Evolutionary conservation across 1,284 basidiomycete genomes (phyloP), one percentile per base, ranked within the genome.

Genomic region (Ceratobasidium sp.): DNA sequence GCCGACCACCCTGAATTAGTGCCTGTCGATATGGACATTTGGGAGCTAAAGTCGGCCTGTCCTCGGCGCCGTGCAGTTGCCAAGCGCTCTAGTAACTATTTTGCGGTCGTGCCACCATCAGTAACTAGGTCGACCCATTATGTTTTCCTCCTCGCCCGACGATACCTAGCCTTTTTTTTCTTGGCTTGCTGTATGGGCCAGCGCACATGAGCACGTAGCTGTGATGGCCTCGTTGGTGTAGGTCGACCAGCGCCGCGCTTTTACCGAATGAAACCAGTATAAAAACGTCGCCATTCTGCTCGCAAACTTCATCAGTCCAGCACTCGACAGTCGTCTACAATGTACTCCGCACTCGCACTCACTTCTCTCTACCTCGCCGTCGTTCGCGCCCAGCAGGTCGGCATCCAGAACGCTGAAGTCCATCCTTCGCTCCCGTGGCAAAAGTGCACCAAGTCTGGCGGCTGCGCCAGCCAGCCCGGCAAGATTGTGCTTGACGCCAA

Each of bases 401-500:
- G 65, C 22, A 69, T 53, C 22, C 29, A 27, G 34, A 69, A 37
- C 22, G 51, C 65, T 46, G 65, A 69, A 29, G 53, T 58, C 39
- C 65, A 69, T 31, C 65, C 65, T 8, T 41, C 65, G 22, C 48
- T 69, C 31, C 49, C 65, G 3, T 69, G 65, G 65, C 53, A 54
- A 54, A 69, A 69, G 65, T 69, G 65, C 46, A 66, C 64, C 64
- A n/a, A n/a, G n/a, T n/a, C n/a, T n/a, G n/a, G n/a, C n/a, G n/a
- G n/a, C n/a, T n/a, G n/a, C n/a, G n/a, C n/a, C n/a, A n/a, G n/a
- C n/a, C n/a, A n/a, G n/a, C n/a, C n/a, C n/a, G n/a, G n/a, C n/a
- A n/a, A n/a, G n/a, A n/a, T n/a, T n/a, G n/a, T n/a, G n/a, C n/a
- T n/a, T n/a, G n/a, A n/a, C n/a, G n/a, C n/a, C n/a, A n/a, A n/a